A percentile compares a stretch with the other conserved stretches of the same genome.
These are phyloP conservation scores for Phaffomyces antillensis DNA, from an alignment of 805 yeast genomes.

Conservation along the genomic window DNA sequence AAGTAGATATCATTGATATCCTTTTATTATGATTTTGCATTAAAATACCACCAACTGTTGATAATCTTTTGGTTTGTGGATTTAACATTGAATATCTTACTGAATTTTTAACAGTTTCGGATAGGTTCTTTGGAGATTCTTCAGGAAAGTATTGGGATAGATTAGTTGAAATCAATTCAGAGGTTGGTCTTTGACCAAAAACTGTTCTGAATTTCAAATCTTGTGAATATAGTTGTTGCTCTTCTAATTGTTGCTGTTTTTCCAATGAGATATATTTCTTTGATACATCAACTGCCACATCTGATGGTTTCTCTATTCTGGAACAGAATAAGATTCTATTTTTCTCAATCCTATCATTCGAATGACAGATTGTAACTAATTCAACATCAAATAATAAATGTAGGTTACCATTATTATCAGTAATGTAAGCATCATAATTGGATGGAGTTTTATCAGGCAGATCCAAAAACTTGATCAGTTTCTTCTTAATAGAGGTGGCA, in stretches of 20 bases:
- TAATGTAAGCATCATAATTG: conserved; percentile 55
- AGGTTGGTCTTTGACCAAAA: conserved; percentile 89
- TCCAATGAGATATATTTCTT: conserved; percentile 26
- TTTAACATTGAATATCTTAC: conserved; percentile 59
- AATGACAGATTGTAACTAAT: conserved; percentile 74
- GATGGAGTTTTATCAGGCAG: conserved; percentile 35
- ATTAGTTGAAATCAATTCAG: conserved; percentile 84
- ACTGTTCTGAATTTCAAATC: conserved; percentile 31
- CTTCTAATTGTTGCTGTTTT: background rate
- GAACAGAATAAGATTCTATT: conserved; percentile 63
- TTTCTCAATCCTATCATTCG: conserved; percentile 63
- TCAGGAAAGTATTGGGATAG: conserved; percentile 89
- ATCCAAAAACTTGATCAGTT: conserved; percentile 54
- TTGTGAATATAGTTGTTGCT: conserved; percentile 7
- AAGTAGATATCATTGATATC: conserved; percentile 17
- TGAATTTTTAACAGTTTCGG: conserved; percentile 77
- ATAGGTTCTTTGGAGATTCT: conserved; percentile 61
- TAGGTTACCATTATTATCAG: conserved; percentile 34
- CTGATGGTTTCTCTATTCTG: conserved; percentile 54
- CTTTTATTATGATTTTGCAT: conserved; percentile 46
- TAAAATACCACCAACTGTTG: conserved; percentile 60
- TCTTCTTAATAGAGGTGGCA: conserved; percentile 69
- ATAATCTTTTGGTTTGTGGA: conserved; percentile 21
- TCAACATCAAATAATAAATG: conserved; percentile 67
- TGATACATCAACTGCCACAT: conserved; percentile 50